phyloP scores from a whole-genome alignment of 2,329 filamentous ascomycete genomes.

The Cytospora piceicola region DNA sequence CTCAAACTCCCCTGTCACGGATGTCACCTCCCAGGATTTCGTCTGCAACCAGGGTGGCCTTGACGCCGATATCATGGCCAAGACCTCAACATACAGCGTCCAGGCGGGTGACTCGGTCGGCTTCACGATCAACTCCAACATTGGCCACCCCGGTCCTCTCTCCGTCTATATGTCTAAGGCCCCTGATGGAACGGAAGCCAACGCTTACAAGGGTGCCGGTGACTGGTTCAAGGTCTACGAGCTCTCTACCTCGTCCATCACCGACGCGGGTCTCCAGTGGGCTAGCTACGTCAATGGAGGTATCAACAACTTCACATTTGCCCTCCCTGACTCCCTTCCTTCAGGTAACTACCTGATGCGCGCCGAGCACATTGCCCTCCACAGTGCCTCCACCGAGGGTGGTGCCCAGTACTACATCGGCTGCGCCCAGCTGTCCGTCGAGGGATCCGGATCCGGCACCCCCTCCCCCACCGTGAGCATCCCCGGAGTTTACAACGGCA shows the following conservation, averaged over 20 bases:
- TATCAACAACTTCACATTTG: conserved; percentile 42
- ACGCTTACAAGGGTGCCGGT: conserved; percentile 41
- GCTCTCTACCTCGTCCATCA: conserved; percentile 39
- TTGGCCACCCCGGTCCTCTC: conserved; percentile 46
- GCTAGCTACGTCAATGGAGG: conserved; percentile 37
- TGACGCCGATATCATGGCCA: conserved; percentile 42
- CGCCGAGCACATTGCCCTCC: conserved; percentile 46
- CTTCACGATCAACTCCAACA: conserved; percentile 43
- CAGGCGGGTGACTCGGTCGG: conserved; percentile 47
- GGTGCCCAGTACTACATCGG: conserved; percentile 46
- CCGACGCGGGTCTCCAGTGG: conserved; percentile 39
- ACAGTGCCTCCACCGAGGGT: conserved; percentile 41
- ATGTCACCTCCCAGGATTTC: conserved; percentile 44
- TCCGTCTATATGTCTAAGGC: conserved; percentile 45
- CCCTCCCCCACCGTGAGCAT: conserved; percentile 39
- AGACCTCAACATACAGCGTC: conserved; percentile 43
- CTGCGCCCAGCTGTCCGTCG: conserved; percentile 43
- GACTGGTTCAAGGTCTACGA: conserved; percentile 46
- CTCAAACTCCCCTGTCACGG: conserved; percentile 45
- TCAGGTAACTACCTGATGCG: conserved; percentile 48
- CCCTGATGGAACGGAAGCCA: conserved; percentile 39
- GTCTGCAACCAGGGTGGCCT: conserved; percentile 46
- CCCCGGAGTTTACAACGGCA: conserved; percentile 41
- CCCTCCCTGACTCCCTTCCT: conserved; percentile 37
- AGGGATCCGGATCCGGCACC: conserved; percentile 39